A percentile compares a stretch with the other conserved stretches of the same genome.
These are phyloP conservation scores for Backusella mclennaniae DNA, from an alignment of 192 early-diverging fungal species.

Conservation along the genomic window DNA sequence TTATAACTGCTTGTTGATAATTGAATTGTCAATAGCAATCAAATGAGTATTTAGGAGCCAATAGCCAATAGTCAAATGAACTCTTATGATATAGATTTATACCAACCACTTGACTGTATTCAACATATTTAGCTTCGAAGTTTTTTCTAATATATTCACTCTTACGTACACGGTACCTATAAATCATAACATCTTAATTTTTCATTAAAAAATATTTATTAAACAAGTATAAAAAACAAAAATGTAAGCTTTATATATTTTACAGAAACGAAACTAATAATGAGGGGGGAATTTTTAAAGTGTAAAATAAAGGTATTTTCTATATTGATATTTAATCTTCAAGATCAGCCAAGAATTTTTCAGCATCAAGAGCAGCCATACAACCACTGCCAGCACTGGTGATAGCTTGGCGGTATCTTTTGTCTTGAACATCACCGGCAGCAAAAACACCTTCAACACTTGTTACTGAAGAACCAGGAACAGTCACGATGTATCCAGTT, in stretches of 20 bases:
- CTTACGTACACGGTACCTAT: no score
- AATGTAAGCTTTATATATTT: conserved; percentile 1
- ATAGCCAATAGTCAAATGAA: no score
- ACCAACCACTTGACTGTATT: no score
- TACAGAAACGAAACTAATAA: background rate
- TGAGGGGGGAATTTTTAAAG: background rate
- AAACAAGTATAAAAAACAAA: background rate
- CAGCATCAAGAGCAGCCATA: conserved; percentile 96
- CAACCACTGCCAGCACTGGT: conserved; percentile 97
- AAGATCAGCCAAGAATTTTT: conserved; percentile 85
- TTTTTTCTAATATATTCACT: no score
- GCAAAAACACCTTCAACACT: conserved; percentile 94
- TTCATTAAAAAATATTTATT: background rate
- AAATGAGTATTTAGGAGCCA: no score
- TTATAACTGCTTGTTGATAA: no score
- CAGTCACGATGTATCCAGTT: conserved; percentile 83
- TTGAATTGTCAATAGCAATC: no score
- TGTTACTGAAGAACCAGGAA: conserved; percentile 78
- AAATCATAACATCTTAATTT: no score
- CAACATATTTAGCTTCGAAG: no score
- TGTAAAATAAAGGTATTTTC: background rate
- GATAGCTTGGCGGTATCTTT: conserved; percentile 95
- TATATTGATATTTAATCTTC: conserved; percentile 3
- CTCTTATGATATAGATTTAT: no score
- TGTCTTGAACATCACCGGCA: conserved; percentile 96